Evolutionary conservation across 164 flowering plant genomes (phyloP), one percentile per base, ranked within the genome.

Genomic region (Cinnamomum chago): DNA sequence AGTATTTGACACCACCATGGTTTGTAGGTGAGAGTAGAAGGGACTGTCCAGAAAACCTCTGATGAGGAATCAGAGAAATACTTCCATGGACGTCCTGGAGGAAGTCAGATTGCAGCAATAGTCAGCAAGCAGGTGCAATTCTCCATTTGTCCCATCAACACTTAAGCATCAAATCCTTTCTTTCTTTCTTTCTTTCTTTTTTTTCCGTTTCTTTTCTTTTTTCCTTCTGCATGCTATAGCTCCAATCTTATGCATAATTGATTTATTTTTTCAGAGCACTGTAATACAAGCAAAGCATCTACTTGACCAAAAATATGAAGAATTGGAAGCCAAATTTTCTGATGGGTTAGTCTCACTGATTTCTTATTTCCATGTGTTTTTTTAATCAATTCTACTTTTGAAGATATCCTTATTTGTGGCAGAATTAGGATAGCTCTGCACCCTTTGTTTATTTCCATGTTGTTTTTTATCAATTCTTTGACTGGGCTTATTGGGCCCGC

Each of bases 81-180:
- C 76, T 95, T 95, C 77, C 96, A 90, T 70, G 90, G 94, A 65
- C 97, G 96, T 83, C 97, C 98, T 71, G 87, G 89, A 65, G 99
- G 93, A 81, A 92, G 95, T 85, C 99, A 92, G 79, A 82, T 93
- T 76, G 99, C 93, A 72, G 96, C 97, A 74, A 82, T 90, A 40
- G 94, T 85, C 81, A 90, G 99, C 88, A 82, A 87, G 76, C 98
- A 94, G 93, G 97, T 90, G 51, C 58, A 58, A 60, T 65, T 28
- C 70, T 11, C 23, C 28, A 52, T 72, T 6, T 70, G 73, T 27
- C 65, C 27, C 28, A 13, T 23, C 66, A 23, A 22, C 22, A 75
- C 13, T 33, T 25, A 28, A 28, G 2, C 1, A 27, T 50, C 28
- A 20, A 28, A 15, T 28, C 35, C 2, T 55, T 40, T 9, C 47